phyloP scores from a whole-genome alignment of 2,329 filamentous ascomycete genomes.

The Onygenales sp. region DNA sequence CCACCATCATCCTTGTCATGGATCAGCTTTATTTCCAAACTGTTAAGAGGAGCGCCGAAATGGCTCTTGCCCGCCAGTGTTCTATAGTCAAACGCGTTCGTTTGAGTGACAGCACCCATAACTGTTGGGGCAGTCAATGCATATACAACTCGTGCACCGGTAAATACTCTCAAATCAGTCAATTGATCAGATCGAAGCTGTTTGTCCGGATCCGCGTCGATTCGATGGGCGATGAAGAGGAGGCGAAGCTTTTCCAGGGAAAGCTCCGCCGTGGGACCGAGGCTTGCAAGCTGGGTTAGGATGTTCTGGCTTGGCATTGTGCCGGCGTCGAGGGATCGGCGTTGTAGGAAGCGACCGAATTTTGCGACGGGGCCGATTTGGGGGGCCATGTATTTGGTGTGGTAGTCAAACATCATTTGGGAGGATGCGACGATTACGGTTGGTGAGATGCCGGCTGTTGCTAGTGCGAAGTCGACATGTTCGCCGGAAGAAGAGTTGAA shows the following conservation, averaged over 20 bases:
- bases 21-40: conserved; percentile 65
- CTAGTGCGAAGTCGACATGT: conserved; percentile 60
- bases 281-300: conserved; percentile 38
- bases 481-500: conserved; percentile 79
- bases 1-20: conserved; percentile 32
- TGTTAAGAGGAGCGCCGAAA: conserved; percentile 74
- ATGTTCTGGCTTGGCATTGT: conserved; percentile 61
- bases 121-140: conserved; percentile 72
- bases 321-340: conserved; percentile 60
- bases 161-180: conserved; percentile 73
- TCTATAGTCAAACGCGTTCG: conserved; percentile 79
- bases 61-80: conserved; percentile 44
- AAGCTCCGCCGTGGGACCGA: conserved; percentile 31
- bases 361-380: conserved; percentile 56
- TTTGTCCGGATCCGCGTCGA: conserved; percentile 50
- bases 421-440: conserved; percentile 75
- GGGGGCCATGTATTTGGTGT: conserved; percentile 51
- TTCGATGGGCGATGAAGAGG: conserved; percentile 67
- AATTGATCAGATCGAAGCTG: conserved; percentile 60
- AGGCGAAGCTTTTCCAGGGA: conserved; percentile 63
- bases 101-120: conserved; percentile 85
- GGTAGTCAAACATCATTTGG: conserved; percentile 59
- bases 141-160: conserved; percentile 71
- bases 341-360: conserved; percentile 62
- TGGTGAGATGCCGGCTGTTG: conserved; percentile 64